These are phyloP conservation scores for Chalciporus chontae DNA, from an alignment of 768 basidiomycete genomes.

Conservation along the genomic window DNA sequence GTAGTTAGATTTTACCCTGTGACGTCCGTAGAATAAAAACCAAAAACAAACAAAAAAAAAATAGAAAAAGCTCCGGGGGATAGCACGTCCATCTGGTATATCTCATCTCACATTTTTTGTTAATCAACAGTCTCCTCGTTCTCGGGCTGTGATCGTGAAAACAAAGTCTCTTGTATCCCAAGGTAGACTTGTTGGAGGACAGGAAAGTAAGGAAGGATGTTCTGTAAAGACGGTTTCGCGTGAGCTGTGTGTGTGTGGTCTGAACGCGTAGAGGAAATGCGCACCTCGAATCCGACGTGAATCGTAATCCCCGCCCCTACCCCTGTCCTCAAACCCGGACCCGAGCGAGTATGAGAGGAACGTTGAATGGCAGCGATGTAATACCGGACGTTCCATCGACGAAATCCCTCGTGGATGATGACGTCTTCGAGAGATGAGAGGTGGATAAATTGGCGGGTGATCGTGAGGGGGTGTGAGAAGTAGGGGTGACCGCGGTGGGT, in stretches of 20 bases:
- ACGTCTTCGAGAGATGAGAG: slow-evolving; percentile 51
- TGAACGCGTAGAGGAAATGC: slow-evolving; percentile 11
- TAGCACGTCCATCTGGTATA: no score
- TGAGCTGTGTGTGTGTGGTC: not conserved
- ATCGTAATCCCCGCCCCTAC: slow-evolving; percentile 30
- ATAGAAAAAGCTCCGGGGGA: no score
- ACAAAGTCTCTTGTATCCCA: slow-evolving; percentile 50
- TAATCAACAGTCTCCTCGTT: not conserved
- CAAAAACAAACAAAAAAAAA: no score
- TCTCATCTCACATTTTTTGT: not conserved
- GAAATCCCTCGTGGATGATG: slow-evolving; percentile 71
- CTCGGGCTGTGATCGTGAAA: slow-evolving; percentile 9
- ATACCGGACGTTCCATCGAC: slow-evolving; percentile 68
- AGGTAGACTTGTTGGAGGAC: slow-evolving; percentile 59
- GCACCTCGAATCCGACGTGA: slow-evolving; percentile 61
- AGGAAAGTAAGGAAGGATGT: slow-evolving; percentile 58
- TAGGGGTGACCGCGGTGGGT: slow-evolving; percentile 57
- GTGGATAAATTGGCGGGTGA: slow-evolving; percentile 57
- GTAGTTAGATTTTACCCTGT: no score
- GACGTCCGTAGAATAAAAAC: no score
- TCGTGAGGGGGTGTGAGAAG: slow-evolving; percentile 24
- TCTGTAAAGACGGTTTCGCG: no score
- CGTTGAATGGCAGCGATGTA: slow-evolving; percentile 53
- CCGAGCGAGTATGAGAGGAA: no score
- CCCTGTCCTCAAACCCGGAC: not conserved